Percentiles rank a stretch among this genome's conserved stretches.
Evolutionary conservation across 768 basidiomycete genomes (phyloP).

Genomic region (Hortiboletus flavorubellus): DNA sequence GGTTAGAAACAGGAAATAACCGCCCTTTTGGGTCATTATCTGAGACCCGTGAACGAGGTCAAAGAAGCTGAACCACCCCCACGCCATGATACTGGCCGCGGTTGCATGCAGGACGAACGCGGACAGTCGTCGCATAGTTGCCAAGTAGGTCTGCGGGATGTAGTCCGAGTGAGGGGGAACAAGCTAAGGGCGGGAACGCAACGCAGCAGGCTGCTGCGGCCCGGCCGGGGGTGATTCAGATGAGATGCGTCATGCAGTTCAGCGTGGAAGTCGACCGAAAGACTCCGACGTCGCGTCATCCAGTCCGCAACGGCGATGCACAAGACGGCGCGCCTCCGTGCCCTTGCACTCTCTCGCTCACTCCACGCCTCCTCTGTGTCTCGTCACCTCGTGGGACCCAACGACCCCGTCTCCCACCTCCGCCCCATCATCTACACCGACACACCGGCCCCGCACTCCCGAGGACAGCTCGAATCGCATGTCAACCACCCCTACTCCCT

Average conservation of each 20-base stretch:
- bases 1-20: constrained; percentile 71
- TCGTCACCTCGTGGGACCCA: constrained; percentile 57
- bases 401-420: constrained; percentile 75
- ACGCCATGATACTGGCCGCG: constrained; percentile 34
- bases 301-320: background rate
- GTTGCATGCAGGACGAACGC: constrained; percentile 31
- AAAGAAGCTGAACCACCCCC: constrained; percentile 30
- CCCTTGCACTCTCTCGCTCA: constrained; percentile 5
- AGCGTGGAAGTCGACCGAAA: background rate
- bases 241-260: background rate
- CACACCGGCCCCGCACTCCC: constrained; percentile 32
- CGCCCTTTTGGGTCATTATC: constrained; percentile 50
- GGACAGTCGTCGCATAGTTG: constrained; percentile 10
- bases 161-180: background rate
- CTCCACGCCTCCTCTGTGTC: constrained; percentile 25
- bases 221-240: background rate
- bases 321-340: background rate
- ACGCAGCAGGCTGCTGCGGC: no score
- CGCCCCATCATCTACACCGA: constrained; percentile 77
- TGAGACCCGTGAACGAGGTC: no score
- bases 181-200: background rate
- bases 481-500: constrained; percentile 73
- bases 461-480: constrained; percentile 28
- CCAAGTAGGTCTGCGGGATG: no score
- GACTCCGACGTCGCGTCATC: no score